Evolutionary conservation across 352 stramenopile genomes (phyloP).

Genomic region (Phytopythium delawarense): DNA sequence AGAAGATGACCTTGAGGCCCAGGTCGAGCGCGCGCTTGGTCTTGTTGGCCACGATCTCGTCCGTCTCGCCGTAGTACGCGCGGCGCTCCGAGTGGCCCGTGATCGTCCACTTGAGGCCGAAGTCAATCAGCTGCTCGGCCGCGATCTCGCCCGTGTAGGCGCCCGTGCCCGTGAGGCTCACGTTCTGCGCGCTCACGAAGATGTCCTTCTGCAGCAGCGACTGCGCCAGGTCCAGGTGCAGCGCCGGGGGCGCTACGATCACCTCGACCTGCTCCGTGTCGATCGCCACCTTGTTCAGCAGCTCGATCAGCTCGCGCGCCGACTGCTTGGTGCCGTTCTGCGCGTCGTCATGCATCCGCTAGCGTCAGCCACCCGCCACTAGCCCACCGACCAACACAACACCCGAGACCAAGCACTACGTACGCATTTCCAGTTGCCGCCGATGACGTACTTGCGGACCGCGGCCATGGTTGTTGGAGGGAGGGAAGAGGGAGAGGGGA

Average conservation of each 20-base stretch:
- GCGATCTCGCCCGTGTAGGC: constrained; percentile 93
- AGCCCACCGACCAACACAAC: too few species aligned
- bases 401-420: constrained; percentile 5
- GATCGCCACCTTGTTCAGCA: constrained; percentile 76
- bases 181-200: constrained; percentile 73
- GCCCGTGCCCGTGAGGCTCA: constrained; percentile 80
- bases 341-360: neutral
- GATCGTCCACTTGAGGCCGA: constrained; percentile 58
- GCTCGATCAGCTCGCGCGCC: constrained; percentile 78
- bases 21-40: constrained; percentile 78
- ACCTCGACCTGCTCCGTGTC: constrained; percentile 68
- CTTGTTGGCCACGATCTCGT: constrained; percentile 90
- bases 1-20: constrained; percentile 91
- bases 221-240: constrained; percentile 54
- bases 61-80: constrained; percentile 79
- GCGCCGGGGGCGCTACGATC: constrained; percentile 59
- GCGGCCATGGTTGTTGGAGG: constrained; percentile 14
- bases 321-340: constrained; percentile 76
- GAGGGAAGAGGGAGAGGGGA: neutral
- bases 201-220: constrained; percentile 60
- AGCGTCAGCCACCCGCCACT: too few species aligned
- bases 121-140: constrained; percentile 84
- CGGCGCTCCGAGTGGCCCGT: constrained; percentile 88
- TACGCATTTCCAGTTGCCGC: constrained; percentile 47
- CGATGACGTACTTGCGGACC: constrained; percentile 36